A percentile compares a stretch with the other conserved stretches of the same genome.
These are phyloP conservation scores for Mycena haematopus DNA, from an alignment of 768 basidiomycete genomes.

Conservation along the genomic window DNA sequence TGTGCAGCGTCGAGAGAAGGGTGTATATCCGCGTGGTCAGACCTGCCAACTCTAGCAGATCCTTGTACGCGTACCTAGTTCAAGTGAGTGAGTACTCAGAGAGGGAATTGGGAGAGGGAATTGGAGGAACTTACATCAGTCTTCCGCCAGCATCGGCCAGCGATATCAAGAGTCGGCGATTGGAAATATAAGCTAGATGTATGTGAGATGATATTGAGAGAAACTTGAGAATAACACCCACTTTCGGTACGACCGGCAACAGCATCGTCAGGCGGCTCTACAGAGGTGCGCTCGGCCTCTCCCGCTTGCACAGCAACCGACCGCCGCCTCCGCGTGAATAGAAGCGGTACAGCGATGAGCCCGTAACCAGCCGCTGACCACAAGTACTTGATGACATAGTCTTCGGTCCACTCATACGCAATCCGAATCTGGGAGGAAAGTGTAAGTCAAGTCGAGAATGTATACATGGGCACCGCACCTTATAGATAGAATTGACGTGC, in stretches of 20 bases:
- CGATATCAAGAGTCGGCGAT: conserved; percentile 86
- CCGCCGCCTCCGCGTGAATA: conserved; percentile 66
- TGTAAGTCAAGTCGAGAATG: not conserved
- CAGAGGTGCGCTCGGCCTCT: conserved; percentile 5
- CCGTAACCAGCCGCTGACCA: conserved; percentile 95
- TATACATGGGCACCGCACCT: conserved; percentile 49
- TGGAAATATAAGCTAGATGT: conserved; percentile 80
- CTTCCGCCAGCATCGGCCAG: conserved; percentile 97
- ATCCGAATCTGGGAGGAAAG: conserved; percentile 70
- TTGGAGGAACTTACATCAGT: conserved; percentile 60
- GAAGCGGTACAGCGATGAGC: conserved; percentile 88
- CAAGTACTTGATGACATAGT: conserved; percentile 95
- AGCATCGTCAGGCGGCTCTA: conserved; percentile 42
- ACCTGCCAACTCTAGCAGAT: conserved; percentile 93
- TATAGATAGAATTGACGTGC: conserved; percentile 93
- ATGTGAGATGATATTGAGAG: not conserved
- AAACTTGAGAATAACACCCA: conserved; percentile 32
- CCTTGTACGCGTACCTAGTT: conserved; percentile 85
- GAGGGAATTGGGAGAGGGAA: not conserved
- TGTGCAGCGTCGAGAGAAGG: conserved; percentile 84
- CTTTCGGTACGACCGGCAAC: conserved; percentile 57
- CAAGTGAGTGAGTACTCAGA: not conserved
- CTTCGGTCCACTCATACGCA: conserved; percentile 94
- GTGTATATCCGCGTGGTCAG: conserved; percentile 90
- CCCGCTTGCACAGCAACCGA: conserved; percentile 35